Evolutionary conservation across 345 rosid species (phyloP).

Genomic region (Corchorus capsularis): DNA sequence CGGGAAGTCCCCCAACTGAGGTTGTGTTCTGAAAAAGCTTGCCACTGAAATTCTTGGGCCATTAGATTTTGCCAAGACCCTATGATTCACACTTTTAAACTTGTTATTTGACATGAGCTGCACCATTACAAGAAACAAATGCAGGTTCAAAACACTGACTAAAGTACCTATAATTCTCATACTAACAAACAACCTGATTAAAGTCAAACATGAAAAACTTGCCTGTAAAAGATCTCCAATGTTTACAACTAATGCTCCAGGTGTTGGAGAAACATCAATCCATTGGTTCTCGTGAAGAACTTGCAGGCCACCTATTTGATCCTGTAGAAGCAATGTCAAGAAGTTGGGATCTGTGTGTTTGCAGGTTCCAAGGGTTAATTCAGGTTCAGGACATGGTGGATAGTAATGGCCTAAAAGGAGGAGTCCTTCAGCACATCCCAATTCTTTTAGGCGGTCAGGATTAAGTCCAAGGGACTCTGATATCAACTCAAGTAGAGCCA

Average conservation of each 20-base stretch:
- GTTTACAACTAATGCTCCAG: conserved; percentile 35
- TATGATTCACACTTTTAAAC: conserved; percentile 33
- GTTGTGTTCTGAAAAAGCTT: conserved; percentile 25
- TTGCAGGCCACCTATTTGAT: conserved; percentile 43
- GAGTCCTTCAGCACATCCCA: conserved; percentile 27
- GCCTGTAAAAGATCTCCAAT: conserved; percentile 43
- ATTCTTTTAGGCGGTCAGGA: conserved; percentile 23
- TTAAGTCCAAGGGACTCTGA: conserved; percentile 38
- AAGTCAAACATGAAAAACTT: background rate
- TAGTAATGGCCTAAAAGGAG: conserved; percentile 30
- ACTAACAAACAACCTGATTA: background rate
- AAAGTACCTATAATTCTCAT: background rate
- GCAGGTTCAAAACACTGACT: background rate
- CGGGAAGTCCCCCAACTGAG: background rate
- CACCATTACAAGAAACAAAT: background rate
- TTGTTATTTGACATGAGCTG: conserved; percentile 36
- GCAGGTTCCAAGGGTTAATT: conserved; percentile 28
- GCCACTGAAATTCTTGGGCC: conserved; percentile 41
- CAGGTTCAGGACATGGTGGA: conserved; percentile 41
- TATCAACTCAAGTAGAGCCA: conserved; percentile 25
- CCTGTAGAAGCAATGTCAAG: conserved; percentile 35
- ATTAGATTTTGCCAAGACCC: conserved; percentile 23
- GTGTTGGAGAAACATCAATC: conserved; percentile 33
- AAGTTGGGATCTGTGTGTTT: conserved; percentile 32
- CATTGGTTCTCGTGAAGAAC: conserved; percentile 34